Base-by-base conservation (phyloP, 179 eudicot species). In the Monotropa hypopitys region DNA sequence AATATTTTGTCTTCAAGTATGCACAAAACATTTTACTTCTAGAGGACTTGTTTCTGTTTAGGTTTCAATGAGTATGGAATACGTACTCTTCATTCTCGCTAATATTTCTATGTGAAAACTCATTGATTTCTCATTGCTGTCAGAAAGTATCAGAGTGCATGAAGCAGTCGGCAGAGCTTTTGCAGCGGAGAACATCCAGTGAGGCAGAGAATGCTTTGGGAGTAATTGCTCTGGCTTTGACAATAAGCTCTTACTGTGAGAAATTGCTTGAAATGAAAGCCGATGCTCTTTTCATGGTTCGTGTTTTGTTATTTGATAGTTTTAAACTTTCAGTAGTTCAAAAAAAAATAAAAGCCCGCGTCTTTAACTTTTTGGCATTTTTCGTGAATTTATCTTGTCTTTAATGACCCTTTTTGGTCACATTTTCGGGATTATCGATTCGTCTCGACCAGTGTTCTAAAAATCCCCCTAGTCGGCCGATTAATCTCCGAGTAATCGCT, bases 191-290 rank as follows among this genome's bases (percentile, higher is more conserved):
- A 85, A 86, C 88, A 53, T 78, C 83, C 42, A 83, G 76, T 66
- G 89, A 85, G 82, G 90, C 90, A 49, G 84, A 82, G 56, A 83
- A 74, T 80, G 98, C 96, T 67, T 83, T 93, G 81, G 82, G 80
- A 70, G 61, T 76, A 79, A 89, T 90, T 78, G 79, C 77, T 68
- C 93, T 91, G 80, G 99, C 89, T 77, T 85, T 95, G 87, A 81
- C 67, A 18, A 88, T 85, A 63, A 90, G 99, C 81, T 46, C 87
- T 80, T 70, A 86, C 78, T 88, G 91, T n/a, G 97, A 90, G 76
- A 86, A 87, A 76, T 79, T 95, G 68, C 83, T 87, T 80, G 88
- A 91, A 83, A 87, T 90, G 93, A 95, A 91, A 84, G 99, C 92
- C 43, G 89, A 90, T 78, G 95, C 90, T 70, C 95, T 95, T 83